phyloP scores from a whole-genome alignment of 345 rosid genomes.

The Populus tremula region DNA sequence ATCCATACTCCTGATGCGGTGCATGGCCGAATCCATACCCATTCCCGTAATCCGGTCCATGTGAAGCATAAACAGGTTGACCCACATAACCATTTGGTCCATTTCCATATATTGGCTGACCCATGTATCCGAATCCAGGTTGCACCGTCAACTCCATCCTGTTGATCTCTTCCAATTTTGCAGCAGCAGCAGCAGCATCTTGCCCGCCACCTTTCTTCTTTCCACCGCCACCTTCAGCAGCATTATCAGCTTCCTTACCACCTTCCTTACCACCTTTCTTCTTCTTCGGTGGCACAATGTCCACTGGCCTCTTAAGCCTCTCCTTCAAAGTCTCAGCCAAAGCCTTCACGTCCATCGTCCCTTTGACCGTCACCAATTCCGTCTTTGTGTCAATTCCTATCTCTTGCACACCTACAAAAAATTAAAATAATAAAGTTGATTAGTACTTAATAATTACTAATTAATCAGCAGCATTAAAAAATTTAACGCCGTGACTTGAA shows the following conservation, averaged over 20 bases:
- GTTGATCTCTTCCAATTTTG: conserved; percentile 17
- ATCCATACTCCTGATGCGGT: conserved; percentile 15
- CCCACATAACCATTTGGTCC: conserved; percentile 15
- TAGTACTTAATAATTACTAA: background rate
- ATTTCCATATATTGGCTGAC: conserved; percentile 17
- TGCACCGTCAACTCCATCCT: conserved; percentile 43
- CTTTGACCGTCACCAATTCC: conserved; percentile 64
- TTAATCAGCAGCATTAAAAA: background rate
- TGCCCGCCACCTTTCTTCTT: conserved; percentile 20
- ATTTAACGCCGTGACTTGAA: background rate
- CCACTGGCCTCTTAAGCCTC: conserved; percentile 54
- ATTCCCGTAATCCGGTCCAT: conserved; percentile 4
- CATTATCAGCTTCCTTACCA: conserved; percentile 9
- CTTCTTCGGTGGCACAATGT: conserved; percentile 66
- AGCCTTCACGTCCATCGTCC: conserved; percentile 63
- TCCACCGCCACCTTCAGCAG: conserved; percentile 2
- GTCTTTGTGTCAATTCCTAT: conserved; percentile 49
- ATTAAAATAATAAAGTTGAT: background rate
- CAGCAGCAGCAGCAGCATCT: conserved; percentile 11
- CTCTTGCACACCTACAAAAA: conserved; percentile 50
- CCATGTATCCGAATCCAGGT: conserved; percentile 21
- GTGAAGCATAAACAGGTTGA: background rate
- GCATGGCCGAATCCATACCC: conserved; percentile 10
- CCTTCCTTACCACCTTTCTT: conserved; percentile 49
- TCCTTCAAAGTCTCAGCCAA: conserved; percentile 46